These are phyloP conservation scores for Lasiosphaeria miniovina DNA, from an alignment of 495 filamentous ascomycete genomes.

Conservation along the genomic window DNA sequence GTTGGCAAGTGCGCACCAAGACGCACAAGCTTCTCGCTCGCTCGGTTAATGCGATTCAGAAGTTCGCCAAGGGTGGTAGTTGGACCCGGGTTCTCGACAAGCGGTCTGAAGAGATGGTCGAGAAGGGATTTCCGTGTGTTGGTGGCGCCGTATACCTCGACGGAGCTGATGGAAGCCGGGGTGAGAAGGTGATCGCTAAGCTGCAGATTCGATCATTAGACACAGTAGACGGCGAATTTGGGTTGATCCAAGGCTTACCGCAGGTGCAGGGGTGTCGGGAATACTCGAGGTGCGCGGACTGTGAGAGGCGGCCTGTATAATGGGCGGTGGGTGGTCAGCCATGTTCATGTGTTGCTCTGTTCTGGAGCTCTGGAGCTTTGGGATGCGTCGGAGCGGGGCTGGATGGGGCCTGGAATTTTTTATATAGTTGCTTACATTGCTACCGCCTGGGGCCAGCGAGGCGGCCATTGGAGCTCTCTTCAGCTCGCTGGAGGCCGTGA, in stretches of 20 bases:
- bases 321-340: too few species aligned
- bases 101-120: conserved; percentile 69
- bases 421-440: conserved; percentile 16
- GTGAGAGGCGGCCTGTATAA: too few species aligned
- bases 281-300: not conserved
- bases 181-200: conserved; percentile 71
- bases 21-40: conserved; percentile 68
- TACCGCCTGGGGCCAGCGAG: conserved; percentile 15
- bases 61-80: conserved; percentile 76
- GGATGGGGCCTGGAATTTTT: not conserved
- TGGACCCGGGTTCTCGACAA: conserved; percentile 62
- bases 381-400: not conserved
- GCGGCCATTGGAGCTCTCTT: conserved; percentile 17
- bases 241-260: not conserved
- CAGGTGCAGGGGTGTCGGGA: not conserved
- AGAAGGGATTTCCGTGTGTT: conserved; percentile 80
- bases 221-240: too few species aligned
- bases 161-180: conserved; percentile 70
- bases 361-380: too few species aligned
- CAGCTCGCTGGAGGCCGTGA: not conserved
- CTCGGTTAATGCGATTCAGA: conserved; percentile 62
- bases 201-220: conserved; percentile 33
- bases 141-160: conserved; percentile 73
- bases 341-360: too few species aligned
- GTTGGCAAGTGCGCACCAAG: conserved; percentile 59